phyloP scores from a whole-genome alignment of 768 basidiomycete genomes.

The Suillus subaureus region DNA sequence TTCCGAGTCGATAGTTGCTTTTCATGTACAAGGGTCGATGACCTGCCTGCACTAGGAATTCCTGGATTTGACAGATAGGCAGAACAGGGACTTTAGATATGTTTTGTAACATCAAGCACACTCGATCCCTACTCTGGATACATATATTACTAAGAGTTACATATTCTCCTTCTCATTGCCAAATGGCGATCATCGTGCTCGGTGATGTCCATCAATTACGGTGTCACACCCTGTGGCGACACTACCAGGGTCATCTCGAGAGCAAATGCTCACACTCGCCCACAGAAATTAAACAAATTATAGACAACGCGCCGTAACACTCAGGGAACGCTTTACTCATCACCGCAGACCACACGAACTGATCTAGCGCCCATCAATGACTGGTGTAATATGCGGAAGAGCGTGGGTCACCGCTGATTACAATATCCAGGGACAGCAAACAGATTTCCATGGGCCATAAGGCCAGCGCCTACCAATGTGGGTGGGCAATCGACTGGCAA shows the following conservation, averaged over 20 bases:
- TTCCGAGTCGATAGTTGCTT: background rate
- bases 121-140: background rate
- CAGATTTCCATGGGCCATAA: background rate
- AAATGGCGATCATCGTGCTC: background rate
- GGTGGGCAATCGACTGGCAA: background rate
- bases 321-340: background rate
- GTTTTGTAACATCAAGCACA: conserved; percentile 45
- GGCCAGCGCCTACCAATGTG: background rate
- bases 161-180: background rate
- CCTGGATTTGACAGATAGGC: conserved; percentile 70
- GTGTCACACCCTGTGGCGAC: background rate
- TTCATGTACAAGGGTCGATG: background rate
- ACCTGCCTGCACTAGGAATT: conserved; percentile 50
- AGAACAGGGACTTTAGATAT: conserved; percentile 75
- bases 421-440: background rate
- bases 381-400: background rate
- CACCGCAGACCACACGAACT: background rate
- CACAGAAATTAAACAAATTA: background rate
- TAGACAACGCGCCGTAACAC: background rate
- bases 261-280: background rate
- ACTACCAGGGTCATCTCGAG: background rate
- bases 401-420: background rate
- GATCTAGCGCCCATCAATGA: background rate
- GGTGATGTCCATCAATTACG: background rate
- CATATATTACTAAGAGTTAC: background rate